Conservation (phyloP, 768 basidiomycete species). For the Psilocybe subaeruginosa region DNA sequence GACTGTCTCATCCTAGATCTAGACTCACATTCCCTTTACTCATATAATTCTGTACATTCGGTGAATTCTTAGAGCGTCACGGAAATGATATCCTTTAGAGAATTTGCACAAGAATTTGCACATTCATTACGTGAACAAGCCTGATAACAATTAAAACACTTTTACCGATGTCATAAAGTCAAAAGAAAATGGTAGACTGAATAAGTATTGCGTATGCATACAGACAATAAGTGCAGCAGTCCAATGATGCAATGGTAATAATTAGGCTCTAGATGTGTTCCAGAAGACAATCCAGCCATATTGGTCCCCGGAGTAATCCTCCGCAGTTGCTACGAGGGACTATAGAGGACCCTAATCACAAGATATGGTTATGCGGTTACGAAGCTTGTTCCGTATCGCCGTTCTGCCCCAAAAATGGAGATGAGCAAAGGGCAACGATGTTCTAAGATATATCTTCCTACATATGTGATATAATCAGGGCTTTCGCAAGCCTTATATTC, state of each 20-base stretch:
- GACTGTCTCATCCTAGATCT: neutral
- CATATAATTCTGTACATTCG: conserved; percentile 5
- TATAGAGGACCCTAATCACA: neutral
- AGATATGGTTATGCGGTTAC: neutral
- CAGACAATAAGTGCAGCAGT: neutral
- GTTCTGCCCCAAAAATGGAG: conserved; percentile 68
- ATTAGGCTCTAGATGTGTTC: neutral
- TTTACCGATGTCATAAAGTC: too few species aligned
- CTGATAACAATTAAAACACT: neutral
- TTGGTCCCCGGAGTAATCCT: neutral
- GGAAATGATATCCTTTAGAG: conserved; percentile 11
- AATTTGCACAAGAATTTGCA: neutral
- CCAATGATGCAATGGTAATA: neutral
- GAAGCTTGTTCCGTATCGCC: conserved; percentile 82
- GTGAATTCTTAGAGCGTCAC: conserved; percentile 5
- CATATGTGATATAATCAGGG: conserved; percentile 88
- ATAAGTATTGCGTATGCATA: too few species aligned
- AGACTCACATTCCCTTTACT: neutral
- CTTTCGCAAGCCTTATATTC: conserved; percentile 98
- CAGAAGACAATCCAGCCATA: neutral
- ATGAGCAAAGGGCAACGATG: conserved; percentile 90
- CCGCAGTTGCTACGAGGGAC: neutral
- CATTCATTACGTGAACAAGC: neutral
- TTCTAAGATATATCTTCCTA: conserved; percentile 74
- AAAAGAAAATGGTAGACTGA: too few species aligned